Base-by-base conservation (phyloP, 1,284 basidiomycete genomes). In the Apiotrichum sp. region DNA sequence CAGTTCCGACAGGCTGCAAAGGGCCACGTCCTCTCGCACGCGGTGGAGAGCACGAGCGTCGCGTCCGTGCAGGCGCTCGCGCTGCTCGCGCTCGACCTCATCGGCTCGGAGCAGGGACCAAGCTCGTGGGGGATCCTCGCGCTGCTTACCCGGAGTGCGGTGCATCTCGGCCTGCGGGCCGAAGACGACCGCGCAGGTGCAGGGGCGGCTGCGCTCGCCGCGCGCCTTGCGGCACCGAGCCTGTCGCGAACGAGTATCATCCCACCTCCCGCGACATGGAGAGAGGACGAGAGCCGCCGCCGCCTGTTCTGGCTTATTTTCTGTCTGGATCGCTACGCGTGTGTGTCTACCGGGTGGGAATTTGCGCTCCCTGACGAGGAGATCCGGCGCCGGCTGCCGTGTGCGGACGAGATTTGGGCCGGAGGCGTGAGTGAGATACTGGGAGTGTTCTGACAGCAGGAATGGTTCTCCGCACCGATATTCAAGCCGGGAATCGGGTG, bases 261-360 rank as follows among this genome's bases (percentile, higher is more conserved):
- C 32, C 71, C 73, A 0, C 69, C 73, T 1, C 57, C 73, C 2
- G 55, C 62, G 2, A 63, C 53, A 44, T 77, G 73, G 74, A 60
- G 64, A 9, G 74, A 77, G 54, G 75, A 77, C 51, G 75, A 77
- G 60, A 62, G 56, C 9, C 58, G 74, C 41, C 62, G 75, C 16
- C 57, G 75, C 9, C 50, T 77, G 51, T 75, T 75, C 52, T 77
- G 75, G 75, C 56, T 75, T 49, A 73, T 77, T 51, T 76, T 72
- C 53, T 62, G 65, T 9, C 61, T 77, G 34, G 75, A 77, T 60
- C 65, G 75, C 42, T 76, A 76, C 58, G 73, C 73, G 4, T 74
- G 72, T 45, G 70, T 68, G 3, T 68, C 70, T 7, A 76, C 75
- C 0, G 75, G 74, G 0, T 75, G 73, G 72, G 74, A 76, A 40